Percentiles rank a stretch among this genome's conserved stretches.
Evolutionary conservation across 139 green algal genomes (phyloP).

Genomic region (Chlorella sp.): DNA sequence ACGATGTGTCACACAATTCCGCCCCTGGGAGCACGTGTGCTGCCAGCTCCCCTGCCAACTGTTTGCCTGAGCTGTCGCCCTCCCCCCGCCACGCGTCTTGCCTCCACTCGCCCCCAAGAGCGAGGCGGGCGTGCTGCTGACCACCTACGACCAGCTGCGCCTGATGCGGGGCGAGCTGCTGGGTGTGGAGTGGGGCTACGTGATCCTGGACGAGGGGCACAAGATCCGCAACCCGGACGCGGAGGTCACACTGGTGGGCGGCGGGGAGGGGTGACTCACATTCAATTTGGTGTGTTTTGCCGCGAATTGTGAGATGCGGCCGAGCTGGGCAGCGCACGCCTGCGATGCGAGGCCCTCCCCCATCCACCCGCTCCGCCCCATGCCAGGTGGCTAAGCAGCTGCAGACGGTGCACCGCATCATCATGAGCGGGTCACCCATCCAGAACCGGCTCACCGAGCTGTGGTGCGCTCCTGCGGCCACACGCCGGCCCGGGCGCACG

Average conservation of each 20-base stretch:
- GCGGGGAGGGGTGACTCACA: no score
- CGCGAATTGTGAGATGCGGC: no score
- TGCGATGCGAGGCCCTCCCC: no score
- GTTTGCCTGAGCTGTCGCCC: not conserved
- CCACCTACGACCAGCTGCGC: conserved; percentile 93
- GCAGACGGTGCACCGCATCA: conserved; percentile 78
- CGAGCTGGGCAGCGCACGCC: no score
- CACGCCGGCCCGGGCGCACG: no score
- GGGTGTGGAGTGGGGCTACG: conserved; percentile 86
- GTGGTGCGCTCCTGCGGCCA: no score
- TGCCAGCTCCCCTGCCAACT: no score
- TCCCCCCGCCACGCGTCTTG: not conserved
- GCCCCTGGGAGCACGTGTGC: no score
- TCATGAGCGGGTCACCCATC: conserved; percentile 94
- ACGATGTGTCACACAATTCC: no score
- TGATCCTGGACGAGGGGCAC: conserved; percentile 95
- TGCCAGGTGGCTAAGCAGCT: conserved; percentile 67
- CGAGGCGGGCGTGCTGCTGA: conserved; percentile 76
- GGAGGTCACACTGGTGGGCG: conserved; percentile 75
- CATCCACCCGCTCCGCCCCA: no score
- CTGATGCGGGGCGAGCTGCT: conserved; percentile 72
- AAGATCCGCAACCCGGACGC: conserved; percentile 96
- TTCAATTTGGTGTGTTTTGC: no score
- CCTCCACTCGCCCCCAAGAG: not conserved
- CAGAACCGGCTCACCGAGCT: conserved; percentile 97